These are phyloP conservation scores for Dendrobium nobile DNA, from an alignment of 106 monocot species.

Conservation along the genomic window DNA sequence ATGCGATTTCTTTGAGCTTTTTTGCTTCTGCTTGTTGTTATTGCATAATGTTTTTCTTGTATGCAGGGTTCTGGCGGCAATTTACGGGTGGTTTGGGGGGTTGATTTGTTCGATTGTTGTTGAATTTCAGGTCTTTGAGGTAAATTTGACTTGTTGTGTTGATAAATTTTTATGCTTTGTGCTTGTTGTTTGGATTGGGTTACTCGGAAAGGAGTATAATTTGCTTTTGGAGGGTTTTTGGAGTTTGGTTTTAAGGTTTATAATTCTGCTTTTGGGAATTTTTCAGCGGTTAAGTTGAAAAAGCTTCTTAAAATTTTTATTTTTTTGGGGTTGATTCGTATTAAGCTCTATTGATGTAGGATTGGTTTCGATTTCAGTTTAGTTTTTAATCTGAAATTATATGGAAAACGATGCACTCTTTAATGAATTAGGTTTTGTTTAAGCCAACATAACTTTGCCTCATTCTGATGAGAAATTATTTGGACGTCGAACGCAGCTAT, in stretches of 20 bases:
- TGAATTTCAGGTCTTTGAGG: neutral
- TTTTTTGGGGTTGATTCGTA: neutral
- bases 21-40: neutral
- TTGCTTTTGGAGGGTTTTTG: neutral
- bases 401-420: no score
- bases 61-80: neutral
- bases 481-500: no score
- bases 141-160: neutral
- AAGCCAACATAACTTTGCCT: no score
- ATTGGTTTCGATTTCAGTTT: no score
- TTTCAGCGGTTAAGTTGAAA: no score
- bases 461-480: no score
- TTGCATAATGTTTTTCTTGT: neutral
- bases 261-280: no score
- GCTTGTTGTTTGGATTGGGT: neutral
- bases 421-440: no score
- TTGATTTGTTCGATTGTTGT: neutral
- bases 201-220: neutral
- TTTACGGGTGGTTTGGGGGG: neutral
- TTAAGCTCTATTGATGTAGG: neutral
- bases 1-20: neutral
- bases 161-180: neutral
- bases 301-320: neutral
- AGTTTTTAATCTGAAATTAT: no score
- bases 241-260: neutral